These are phyloP conservation scores for Sideroxylon spinosum DNA, from an alignment of 179 eudicot species.

Conservation along the genomic window DNA sequence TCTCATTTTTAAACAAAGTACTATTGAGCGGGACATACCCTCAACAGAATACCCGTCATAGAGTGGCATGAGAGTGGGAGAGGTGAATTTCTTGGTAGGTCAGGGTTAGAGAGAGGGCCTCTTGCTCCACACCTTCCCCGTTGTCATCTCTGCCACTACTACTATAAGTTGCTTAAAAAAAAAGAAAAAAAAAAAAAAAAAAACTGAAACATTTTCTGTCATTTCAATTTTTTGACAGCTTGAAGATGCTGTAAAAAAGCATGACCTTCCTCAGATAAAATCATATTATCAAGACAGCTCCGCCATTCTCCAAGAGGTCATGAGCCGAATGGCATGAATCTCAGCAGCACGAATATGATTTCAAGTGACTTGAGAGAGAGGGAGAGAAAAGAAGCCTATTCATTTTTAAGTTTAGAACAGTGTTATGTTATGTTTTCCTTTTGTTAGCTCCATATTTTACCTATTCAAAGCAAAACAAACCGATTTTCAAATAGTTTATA, in stretches of 20 bases:
- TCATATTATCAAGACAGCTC: constrained; percentile 53
- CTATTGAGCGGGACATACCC: too few species aligned
- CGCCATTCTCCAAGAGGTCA: constrained; percentile 67
- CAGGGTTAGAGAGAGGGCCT: too few species aligned
- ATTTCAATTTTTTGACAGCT: constrained; percentile 38
- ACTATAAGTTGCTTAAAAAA: too few species aligned
- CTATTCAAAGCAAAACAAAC: neutral
- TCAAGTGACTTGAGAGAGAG: neutral
- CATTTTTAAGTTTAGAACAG: neutral
- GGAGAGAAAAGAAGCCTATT: too few species aligned
- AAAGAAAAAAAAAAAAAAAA: neutral
- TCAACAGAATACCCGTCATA: too few species aligned
- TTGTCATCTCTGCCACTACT: neutral
- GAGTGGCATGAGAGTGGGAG: too few species aligned
- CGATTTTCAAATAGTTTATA: too few species aligned
- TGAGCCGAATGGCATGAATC: constrained; percentile 46
- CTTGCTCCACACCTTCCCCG: too few species aligned
- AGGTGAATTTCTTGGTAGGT: too few species aligned
- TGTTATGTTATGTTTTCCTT: neutral
- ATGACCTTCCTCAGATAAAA: constrained; percentile 45
- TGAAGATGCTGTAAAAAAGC: constrained; percentile 56
- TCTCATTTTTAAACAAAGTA: too few species aligned
- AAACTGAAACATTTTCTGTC: neutral
- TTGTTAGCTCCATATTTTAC: neutral
- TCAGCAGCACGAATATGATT: neutral